A percentile compares a stretch with the other conserved stretches of the same genome.
Evolutionary conservation across 2,329 filamentous ascomycete genomes (phyloP).

Genomic region (Fusarium nematophilum): DNA sequence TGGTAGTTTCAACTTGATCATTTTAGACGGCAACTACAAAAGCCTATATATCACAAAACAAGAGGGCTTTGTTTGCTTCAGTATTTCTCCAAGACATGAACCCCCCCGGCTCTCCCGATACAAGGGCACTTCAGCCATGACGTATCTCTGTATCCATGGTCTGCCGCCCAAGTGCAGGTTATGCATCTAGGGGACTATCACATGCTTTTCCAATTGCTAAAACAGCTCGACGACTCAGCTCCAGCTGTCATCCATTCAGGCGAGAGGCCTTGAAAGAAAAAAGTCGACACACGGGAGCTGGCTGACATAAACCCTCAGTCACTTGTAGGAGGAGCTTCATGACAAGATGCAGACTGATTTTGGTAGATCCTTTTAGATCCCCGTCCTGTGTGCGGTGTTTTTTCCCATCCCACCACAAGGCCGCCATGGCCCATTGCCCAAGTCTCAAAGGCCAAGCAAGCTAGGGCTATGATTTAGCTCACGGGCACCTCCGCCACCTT

Average conservation of each 20-base stretch:
- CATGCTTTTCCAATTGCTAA: slow-evolving; percentile 40
- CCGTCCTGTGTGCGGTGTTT: no score
- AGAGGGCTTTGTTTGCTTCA: neutral
- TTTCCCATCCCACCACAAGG: no score
- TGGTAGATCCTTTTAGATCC: no score
- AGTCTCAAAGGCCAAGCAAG: no score
- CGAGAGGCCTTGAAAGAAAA: neutral
- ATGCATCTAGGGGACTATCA: slow-evolving; percentile 43
- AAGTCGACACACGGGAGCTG: no score
- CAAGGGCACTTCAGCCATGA: slow-evolving; percentile 24
- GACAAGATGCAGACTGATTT: no score
- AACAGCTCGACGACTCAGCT: slow-evolving; percentile 34
- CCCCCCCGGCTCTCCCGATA: slow-evolving; percentile 33
- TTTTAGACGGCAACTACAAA: slow-evolving; percentile 10
- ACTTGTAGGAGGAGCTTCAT: no score
- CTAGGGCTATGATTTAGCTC: slow-evolving; percentile 7
- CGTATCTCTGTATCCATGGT: slow-evolving; percentile 32
- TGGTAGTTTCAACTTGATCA: slow-evolving; percentile 9
- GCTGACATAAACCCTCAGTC: no score
- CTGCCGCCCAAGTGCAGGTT: slow-evolving; percentile 19
- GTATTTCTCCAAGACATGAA: neutral
- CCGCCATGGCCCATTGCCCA: no score
- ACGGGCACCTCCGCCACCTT: slow-evolving; percentile 22
- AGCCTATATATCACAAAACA: slow-evolving; percentile 18
- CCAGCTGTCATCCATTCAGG: neutral